Base-by-base conservation (phyloP, 2,329 filamentous ascomycete genomes). In the Epichloe bromicola region DNA sequence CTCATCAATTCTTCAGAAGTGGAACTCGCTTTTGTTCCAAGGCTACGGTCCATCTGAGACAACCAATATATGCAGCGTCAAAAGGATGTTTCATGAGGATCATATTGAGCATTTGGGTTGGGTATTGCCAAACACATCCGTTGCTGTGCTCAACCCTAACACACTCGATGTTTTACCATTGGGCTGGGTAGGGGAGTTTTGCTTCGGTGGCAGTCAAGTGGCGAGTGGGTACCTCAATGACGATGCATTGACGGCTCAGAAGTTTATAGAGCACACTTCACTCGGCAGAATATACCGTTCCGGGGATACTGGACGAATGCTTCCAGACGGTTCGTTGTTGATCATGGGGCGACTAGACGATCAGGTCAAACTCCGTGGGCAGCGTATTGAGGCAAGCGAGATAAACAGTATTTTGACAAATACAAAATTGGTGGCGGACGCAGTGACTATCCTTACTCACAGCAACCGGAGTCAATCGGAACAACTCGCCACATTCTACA, bases 11-110 rank as follows among this genome's bases (percentile, higher is more conserved):
- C 79, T 83, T 40, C 70, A 75, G 1, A 73, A 73, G 36, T 95
- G 90, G 90, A 75, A 74, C 0, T 73, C 70, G 39, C 75, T 82
- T 14, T 71, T 95, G 0, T 89, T 82, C 63, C 85, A 93, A 70
- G 88, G 79, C 0, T 95, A 95, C 55, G 88, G 88, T 0, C 87
- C 88, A 0, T 88, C 85, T 1, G 89, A 94, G 64, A 88, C 85
- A 0, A 94, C 88, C 1, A 94, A 95, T 57, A 89, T 95, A 19
- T 94, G 87, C 66, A 88, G 85, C 0, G 76, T 91, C 8, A 83
- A 82, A 53, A 72, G 75, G 39, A 81, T 91, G 62, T 65, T 69
- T 0, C 56, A 58, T 0, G 66, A 70, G 0, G 79, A 89, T 58
- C 67, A 75, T 19, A 78, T 86, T 48, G 83, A 82, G 54, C 89